Percentiles rank a stretch among this genome's conserved stretches.
Conservation (phyloP, 2,329 filamentous ascomycete genomes). For the Fusarium protoensiforme region DNA sequence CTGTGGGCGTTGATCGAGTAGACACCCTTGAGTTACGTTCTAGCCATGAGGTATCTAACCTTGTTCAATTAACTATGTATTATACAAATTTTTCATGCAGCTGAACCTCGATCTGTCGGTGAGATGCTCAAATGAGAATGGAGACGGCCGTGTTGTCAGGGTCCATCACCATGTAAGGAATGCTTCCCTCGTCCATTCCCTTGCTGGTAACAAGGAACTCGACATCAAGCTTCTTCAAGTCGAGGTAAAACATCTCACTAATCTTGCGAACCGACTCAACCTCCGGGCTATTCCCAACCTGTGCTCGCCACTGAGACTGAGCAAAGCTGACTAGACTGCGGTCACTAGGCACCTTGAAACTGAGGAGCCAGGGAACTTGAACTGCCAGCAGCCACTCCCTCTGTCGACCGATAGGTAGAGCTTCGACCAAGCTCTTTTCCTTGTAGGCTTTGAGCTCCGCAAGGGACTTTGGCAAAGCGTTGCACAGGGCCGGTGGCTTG, state of each 20-base stretch:
- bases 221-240: conserved; percentile 42
- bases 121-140: conserved; percentile 18
- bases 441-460: conserved; percentile 44
- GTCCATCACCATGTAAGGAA: conserved; percentile 54
- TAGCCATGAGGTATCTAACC: neutral
- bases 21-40: neutral
- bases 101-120: too few species aligned
- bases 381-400: conserved; percentile 58
- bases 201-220: conserved; percentile 45
- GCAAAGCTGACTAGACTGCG: conserved; percentile 56
- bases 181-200: conserved; percentile 46
- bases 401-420: conserved; percentile 55
- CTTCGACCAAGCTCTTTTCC: conserved; percentile 46
- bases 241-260: conserved; percentile 40
- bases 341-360: conserved; percentile 54
- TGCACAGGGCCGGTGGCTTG: conserved; percentile 54
- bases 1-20: neutral
- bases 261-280: conserved; percentile 12
- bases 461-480: conserved; percentile 46
- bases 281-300: conserved; percentile 39
- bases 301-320: conserved; percentile 48
- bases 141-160: conserved; percentile 51
- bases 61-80: neutral
- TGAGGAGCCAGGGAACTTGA: conserved; percentile 58
- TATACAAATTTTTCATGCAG: neutral